Base-by-base conservation (phyloP, 1,139 yeast species). In the Yamadazyma triangularis region DNA sequence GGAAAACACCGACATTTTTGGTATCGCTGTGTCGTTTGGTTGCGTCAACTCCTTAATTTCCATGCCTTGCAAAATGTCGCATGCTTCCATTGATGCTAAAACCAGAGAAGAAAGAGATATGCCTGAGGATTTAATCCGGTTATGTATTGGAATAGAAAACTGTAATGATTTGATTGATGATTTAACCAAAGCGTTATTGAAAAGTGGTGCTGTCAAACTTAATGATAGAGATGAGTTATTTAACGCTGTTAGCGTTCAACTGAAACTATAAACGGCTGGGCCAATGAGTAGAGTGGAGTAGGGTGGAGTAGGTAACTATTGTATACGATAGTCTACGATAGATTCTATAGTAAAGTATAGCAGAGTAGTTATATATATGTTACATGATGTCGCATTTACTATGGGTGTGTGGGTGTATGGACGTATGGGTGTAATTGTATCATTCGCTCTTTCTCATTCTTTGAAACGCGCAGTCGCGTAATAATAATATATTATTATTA, bases 11-110 rank as follows among this genome's bases (percentile, higher is more conserved):
- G 77, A 79, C 35, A 67, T 89, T 26, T 89, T 85, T 65, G 88
- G 91, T 23, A 87, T 89, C 42, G 86, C 95, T 8, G 96, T 89
- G 4, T 84, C 95, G 4, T 89, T 89, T 59, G 97, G 97, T 13
- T 84, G 95, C 56, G 96, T 89, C 35, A 86, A 87, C 60, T 85
- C 95, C 13, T 69, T 89, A 48, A 86, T 89, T 36, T 83, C 93
- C 28, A 76, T 88, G 82, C 96, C 96, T 9, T 86, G 96, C 58
- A 77, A 77, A 56, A 88, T 88, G 96, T 85, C 95, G 2, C 96
- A 88, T 53, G 96, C 96, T n/a, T 81, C 95, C 4, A 88, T 89
- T 42, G 96, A 87, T 50, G 82, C 88, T 23, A 78, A 84, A 49
- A 80, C 88, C 7, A 74, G 96, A 54, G 79, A 80, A 37, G 95